Percentiles rank a stretch among this genome's conserved stretches.
phyloP scores from a whole-genome alignment of 2,329 filamentous ascomycete genomes.

The Sporothrix euskadiensis region DNA sequence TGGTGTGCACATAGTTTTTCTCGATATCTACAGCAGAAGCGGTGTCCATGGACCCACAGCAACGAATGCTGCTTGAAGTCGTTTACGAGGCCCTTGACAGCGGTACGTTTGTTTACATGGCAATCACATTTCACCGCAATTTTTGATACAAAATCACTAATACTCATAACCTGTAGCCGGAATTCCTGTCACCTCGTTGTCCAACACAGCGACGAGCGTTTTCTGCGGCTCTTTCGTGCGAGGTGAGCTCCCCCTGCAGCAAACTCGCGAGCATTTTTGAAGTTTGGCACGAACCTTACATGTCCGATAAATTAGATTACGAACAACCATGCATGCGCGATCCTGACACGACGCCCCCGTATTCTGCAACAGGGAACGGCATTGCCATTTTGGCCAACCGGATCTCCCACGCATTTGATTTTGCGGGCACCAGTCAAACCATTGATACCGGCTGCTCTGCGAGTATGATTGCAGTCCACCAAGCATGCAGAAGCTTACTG shows the following conservation, averaged over 20 bases:
- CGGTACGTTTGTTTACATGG: conserved; percentile 39
- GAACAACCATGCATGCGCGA: conserved; percentile 54
- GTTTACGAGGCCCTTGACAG: conserved; percentile 55
- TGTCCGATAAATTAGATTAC: conserved; percentile 44
- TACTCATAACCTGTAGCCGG: conserved; percentile 41
- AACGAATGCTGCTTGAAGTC: conserved; percentile 53
- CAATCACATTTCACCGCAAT: background rate
- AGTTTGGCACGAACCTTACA: conserved; percentile 8
- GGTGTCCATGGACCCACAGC: conserved; percentile 55
- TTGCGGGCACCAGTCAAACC: conserved; percentile 58
- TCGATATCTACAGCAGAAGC: conserved; percentile 52
- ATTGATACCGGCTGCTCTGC: conserved; percentile 62
- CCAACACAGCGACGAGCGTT: conserved; percentile 49
- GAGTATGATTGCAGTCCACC: conserved; percentile 55
- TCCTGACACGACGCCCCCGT: conserved; percentile 51
- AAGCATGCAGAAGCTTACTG: conserved; percentile 53
- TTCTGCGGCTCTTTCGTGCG: conserved; percentile 55
- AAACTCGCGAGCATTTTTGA: conserved; percentile 18
- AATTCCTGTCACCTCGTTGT: conserved; percentile 46
- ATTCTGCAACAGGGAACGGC: conserved; percentile 56
- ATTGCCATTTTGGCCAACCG: conserved; percentile 57
- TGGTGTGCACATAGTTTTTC: conserved; percentile 47
- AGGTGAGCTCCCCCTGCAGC: conserved; percentile 39
- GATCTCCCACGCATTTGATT: conserved; percentile 57
- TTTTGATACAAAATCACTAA: conserved; percentile 15